Evolutionary conservation across 768 basidiomycete species (phyloP), one percentile per base, ranked within the genome.

Genomic region (Tylopilus vinaceipallidus): DNA sequence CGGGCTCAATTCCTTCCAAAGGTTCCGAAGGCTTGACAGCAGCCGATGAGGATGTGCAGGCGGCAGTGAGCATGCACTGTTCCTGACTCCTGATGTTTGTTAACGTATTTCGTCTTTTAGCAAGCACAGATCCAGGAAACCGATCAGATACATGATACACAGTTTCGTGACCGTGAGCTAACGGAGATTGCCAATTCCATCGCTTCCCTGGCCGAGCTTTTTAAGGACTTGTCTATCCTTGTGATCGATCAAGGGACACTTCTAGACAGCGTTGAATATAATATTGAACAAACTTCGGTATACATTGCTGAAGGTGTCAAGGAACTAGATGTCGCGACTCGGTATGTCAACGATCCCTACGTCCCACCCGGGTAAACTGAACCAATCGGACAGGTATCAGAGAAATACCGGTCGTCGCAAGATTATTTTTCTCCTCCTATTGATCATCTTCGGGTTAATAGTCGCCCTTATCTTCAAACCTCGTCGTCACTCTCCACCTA

Each of bases 201-300:
- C 58, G 82, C 88, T 35, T 82, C 83, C 37, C 78, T 99, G 24
- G 95, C 95, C 1, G 95, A 95, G 61, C 79, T 99, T 43, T 99
- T 99, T 79, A 93, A 95, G 61, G 97, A 99, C 65, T 76, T 99
- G 39, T 89, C 88, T 13, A 79, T 80, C 30, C 81, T 99, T 47
- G 92, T 99, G 51, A 98, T 98, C 55, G 97, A 98, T 71, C 97
- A 99, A 63, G 97, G 97, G 24, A 98, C 95, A 24, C 80, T 99
- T 27, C 78, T 98, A 47, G 97, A 98, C 70, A 93, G 91, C 32
- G 81, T 98, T 48, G 97, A 99, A 70, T 99, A 92, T 72, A 99
- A 99, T 66, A 89, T 99, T 45, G 93, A 98, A 68, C 86, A 90
- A 67, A 91, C 95, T 5, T 87, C 87, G 16, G 80, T 80, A 27